Percentiles rank a stretch among this genome's conserved stretches.
Conservation (phyloP, 164 flowering plant genomes). For the Magnolia kwangsiensis region DNA sequence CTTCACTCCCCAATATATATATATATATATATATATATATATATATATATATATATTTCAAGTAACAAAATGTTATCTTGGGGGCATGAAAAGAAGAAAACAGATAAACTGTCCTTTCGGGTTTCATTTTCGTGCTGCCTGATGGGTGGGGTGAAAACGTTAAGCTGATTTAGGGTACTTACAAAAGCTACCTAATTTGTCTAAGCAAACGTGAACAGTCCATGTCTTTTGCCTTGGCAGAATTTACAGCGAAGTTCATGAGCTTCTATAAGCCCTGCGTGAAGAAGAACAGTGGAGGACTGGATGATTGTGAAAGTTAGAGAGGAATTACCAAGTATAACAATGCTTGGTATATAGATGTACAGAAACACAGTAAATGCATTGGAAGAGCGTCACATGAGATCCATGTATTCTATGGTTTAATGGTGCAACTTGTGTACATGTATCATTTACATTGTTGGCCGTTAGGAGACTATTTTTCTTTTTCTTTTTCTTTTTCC, state of each 20-base stretch:
- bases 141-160: no score
- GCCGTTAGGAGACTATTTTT: no score
- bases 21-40: no score
- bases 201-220: background rate
- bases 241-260: slow-evolving; percentile 72
- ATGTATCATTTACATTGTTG: no score
- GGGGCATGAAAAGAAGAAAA: no score
- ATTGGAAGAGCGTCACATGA: background rate
- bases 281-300: slow-evolving; percentile 1
- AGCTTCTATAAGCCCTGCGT: slow-evolving; percentile 41
- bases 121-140: no score
- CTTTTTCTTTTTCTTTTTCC: no score
- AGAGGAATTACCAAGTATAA: background rate
- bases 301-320: background rate
- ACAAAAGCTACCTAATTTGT: background rate
- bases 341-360: background rate
- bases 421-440: background rate
- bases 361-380: background rate
- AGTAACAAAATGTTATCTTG: no score
- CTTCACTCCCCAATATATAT: no score
- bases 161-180: no score
- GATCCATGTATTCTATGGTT: background rate
- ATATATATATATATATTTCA: no score
- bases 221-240: slow-evolving; percentile 23
- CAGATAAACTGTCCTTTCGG: no score